These are phyloP conservation scores for Xylaria sp. DNA, from an alignment of 495 filamentous ascomycete genomes.

Conservation along the genomic window DNA sequence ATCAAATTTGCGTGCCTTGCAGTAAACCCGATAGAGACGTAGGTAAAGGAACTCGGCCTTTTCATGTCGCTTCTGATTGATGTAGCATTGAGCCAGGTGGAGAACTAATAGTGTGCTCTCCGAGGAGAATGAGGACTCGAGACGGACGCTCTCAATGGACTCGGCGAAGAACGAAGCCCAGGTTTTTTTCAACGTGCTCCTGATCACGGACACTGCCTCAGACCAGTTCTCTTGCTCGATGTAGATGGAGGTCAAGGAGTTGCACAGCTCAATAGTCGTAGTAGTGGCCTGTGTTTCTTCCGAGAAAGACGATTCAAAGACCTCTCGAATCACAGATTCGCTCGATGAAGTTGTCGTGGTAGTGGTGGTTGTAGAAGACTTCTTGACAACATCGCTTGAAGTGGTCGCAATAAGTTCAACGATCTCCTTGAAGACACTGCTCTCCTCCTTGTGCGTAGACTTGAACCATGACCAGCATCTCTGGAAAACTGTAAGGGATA, in stretches of 20 bases:
- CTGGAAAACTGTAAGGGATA: conserved; percentile 20
- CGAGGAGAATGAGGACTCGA: conserved; percentile 13
- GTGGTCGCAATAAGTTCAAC: conserved; percentile 20
- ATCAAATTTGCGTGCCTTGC: conserved; percentile 15
- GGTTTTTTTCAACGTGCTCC: conserved; percentile 15
- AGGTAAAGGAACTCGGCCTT: conserved; percentile 14
- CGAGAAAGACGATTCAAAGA: conserved; percentile 18
- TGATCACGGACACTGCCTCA: conserved; percentile 19
- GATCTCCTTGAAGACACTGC: conserved; percentile 20
- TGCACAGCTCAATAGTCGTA: conserved; percentile 14
- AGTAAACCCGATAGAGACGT: conserved; percentile 16
- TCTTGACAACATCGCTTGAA: conserved; percentile 17
- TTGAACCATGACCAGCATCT: conserved; percentile 26
- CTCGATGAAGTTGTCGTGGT: conserved; percentile 12
- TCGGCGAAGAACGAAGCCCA: conserved; percentile 25
- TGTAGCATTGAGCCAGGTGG: conserved; percentile 14
- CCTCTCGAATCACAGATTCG: conserved; percentile 23
- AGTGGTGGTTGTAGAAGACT: conserved; percentile 7
- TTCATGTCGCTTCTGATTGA: conserved; percentile 24
- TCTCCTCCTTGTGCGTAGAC: conserved; percentile 19
- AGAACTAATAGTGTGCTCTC: conserved; percentile 17
- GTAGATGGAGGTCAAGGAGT: conserved; percentile 14
- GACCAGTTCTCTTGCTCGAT: conserved; percentile 23
- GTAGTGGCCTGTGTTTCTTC: conserved; percentile 19
- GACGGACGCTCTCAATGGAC: conserved; percentile 14